Percentiles rank a stretch among this genome's conserved stretches.
Evolutionary conservation across 1,284 basidiomycete genomes (phyloP).

Genomic region (Porogramme epimiltina): DNA sequence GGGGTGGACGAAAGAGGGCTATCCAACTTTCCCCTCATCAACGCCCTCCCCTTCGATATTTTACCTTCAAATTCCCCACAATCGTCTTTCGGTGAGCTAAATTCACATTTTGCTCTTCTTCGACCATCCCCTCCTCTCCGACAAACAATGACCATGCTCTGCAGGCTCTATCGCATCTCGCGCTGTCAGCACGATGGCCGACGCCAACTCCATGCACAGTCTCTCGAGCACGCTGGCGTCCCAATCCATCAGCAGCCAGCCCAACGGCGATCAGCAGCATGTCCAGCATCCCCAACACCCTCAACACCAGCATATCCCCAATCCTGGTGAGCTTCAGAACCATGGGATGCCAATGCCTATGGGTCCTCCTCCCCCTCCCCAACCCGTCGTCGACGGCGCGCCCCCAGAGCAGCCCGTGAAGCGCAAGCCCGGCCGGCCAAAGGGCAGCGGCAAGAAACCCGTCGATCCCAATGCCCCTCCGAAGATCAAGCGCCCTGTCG

Average conservation of each 20-base stretch:
- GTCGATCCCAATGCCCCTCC: constrained; percentile 39
- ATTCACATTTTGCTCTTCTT: constrained; percentile 14
- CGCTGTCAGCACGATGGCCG: constrained; percentile 20
- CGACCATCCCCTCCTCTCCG: background rate
- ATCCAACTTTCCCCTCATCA: constrained; percentile 21
- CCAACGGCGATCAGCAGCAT: constrained; percentile 13
- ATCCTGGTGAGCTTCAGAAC: constrained; percentile 14
- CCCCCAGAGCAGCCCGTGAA: constrained; percentile 35
- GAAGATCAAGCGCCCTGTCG: constrained; percentile 55
- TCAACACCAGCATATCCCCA: constrained; percentile 18
- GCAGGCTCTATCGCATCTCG: background rate
- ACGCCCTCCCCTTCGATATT: constrained; percentile 21
- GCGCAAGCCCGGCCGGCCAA: constrained; percentile 46
- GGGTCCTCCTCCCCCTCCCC: constrained; percentile 13
- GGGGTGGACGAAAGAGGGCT: constrained; percentile 9
- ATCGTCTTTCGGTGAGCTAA: constrained; percentile 21
- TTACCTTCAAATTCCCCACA: constrained; percentile 22
- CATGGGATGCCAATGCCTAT: constrained; percentile 18
- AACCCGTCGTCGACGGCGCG: constrained; percentile 17
- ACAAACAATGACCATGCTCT: background rate
- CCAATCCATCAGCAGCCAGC: constrained; percentile 18
- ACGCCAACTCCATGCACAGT: constrained; percentile 24
- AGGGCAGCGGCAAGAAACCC: constrained; percentile 56
- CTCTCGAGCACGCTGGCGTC: constrained; percentile 27
- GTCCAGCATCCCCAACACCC: constrained; percentile 14